phyloP scores from a whole-genome alignment of 495 filamentous ascomycete species.

The Talaromyces adpressus region DNA sequence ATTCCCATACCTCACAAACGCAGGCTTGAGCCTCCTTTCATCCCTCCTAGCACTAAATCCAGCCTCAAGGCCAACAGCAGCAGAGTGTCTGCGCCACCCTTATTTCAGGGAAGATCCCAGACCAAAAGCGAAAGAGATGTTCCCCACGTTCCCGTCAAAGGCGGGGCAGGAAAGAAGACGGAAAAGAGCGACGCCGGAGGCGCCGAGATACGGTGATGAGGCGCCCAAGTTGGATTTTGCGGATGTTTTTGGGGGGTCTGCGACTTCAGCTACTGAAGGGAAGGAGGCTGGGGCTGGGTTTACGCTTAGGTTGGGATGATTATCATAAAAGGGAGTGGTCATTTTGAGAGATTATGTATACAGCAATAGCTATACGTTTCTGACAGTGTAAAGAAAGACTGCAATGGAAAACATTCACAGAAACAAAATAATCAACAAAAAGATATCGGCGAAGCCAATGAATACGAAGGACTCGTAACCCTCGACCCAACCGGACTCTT shows the following conservation, averaged over 20 bases:
- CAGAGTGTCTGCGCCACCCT: constrained; percentile 63
- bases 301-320: constrained; percentile 60
- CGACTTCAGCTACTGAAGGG: constrained; percentile 62
- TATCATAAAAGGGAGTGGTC: neutral
- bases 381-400: neutral
- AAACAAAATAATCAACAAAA: neutral
- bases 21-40: constrained; percentile 63
- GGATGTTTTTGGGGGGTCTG: constrained; percentile 67
- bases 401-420: neutral
- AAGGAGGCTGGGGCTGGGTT: constrained; percentile 82
- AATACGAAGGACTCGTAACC: neutral
- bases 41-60: constrained; percentile 73
- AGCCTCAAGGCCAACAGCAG: constrained; percentile 57
- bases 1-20: constrained; percentile 75
- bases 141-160: constrained; percentile 89
- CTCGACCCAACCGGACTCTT: constrained; percentile 1
- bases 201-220: constrained; percentile 70
- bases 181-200: constrained; percentile 68
- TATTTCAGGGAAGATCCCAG: constrained; percentile 89
- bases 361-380: neutral
- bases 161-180: constrained; percentile 84
- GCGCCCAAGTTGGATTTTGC: constrained; percentile 58
- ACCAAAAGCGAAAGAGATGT: constrained; percentile 79
- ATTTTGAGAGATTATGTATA: neutral
- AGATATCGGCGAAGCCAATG: constrained; percentile 1